A percentile compares a stretch with the other conserved stretches of the same genome.
These are phyloP conservation scores for Poronia punctata DNA, from an alignment of 495 filamentous ascomycete genomes.

Conservation along the genomic window DNA sequence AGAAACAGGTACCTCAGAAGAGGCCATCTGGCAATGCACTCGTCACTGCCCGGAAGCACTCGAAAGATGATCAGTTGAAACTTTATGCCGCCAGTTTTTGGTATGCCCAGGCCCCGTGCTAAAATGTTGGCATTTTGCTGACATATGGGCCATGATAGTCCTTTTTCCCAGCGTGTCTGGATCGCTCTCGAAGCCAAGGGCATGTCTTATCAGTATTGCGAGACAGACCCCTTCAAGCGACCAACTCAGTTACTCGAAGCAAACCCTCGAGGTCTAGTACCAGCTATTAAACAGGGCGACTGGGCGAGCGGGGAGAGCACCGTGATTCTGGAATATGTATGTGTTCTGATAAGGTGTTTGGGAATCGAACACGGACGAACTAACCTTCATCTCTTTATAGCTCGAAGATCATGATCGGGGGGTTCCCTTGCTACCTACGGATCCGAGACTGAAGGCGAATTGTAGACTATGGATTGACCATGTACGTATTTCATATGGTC, in stretches of 20 bases:
- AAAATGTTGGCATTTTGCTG: slow-evolving; percentile 6
- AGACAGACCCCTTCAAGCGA: slow-evolving; percentile 74
- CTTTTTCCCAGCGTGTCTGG: slow-evolving; percentile 91
- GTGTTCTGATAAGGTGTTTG: slow-evolving; percentile 10
- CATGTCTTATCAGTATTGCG: slow-evolving; percentile 83
- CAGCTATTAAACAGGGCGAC: slow-evolving; percentile 72
- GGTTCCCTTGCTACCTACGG: slow-evolving; percentile 55
- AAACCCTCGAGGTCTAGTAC: slow-evolving; percentile 83
- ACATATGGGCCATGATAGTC: slow-evolving; percentile 16
- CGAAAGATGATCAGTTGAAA: slow-evolving; percentile 65
- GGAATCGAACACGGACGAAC: neutral
- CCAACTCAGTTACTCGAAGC: slow-evolving; percentile 71
- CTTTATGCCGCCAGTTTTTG: slow-evolving; percentile 89
- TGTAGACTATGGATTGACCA: slow-evolving; percentile 85
- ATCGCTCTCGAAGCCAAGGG: slow-evolving; percentile 86
- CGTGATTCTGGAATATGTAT: slow-evolving; percentile 84
- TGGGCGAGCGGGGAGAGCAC: slow-evolving; percentile 86
- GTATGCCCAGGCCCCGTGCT: slow-evolving; percentile 41
- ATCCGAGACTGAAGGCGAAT: slow-evolving; percentile 65
- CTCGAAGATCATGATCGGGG: slow-evolving; percentile 70
- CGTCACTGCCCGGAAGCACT: slow-evolving; percentile 64
- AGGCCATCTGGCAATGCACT: slow-evolving; percentile 73
- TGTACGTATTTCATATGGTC: too few relatives aligned
- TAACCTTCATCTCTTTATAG: slow-evolving; percentile 29
- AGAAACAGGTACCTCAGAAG: slow-evolving; percentile 75